Percentiles rank a stretch among this genome's conserved stretches.
phyloP scores from a whole-genome alignment of 163 green algal species.

The Scenedesmus sp. region DNA sequence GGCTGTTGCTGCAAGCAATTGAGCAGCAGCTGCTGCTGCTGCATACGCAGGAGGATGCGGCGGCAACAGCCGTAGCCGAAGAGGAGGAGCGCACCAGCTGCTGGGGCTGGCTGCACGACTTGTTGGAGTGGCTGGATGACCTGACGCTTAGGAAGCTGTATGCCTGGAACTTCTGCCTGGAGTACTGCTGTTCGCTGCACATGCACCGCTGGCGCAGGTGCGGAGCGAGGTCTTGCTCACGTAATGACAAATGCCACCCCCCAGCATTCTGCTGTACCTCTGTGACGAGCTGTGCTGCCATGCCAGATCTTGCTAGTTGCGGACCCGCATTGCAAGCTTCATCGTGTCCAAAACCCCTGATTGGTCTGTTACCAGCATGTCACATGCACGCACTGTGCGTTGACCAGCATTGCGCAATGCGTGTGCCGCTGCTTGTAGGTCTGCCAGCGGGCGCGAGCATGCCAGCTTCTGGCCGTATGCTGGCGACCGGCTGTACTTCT shows the following conservation, averaged over 20 bases:
- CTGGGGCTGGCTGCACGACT: not conserved
- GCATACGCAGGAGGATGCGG: not conserved
- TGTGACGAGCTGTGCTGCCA: too few species aligned
- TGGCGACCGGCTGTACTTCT: constrained; percentile 37
- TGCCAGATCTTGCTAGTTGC: too few species aligned
- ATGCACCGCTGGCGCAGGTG: constrained; percentile 6
- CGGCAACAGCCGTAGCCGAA: not conserved
- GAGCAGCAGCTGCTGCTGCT: too few species aligned
- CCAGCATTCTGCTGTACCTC: too few species aligned
- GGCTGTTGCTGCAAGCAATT: too few species aligned
- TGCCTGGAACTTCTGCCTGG: constrained; percentile 21
- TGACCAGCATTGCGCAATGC: too few species aligned
- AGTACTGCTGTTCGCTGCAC: constrained; percentile 1
- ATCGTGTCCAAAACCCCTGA: too few species aligned
- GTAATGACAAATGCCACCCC: too few species aligned
- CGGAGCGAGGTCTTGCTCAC: too few species aligned
- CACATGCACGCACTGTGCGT: not conserved
- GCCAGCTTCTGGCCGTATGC: constrained; percentile 35
- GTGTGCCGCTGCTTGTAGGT: not conserved
- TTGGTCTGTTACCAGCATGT: too few species aligned
- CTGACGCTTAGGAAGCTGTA: constrained; percentile 39
- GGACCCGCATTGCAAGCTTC: too few species aligned
- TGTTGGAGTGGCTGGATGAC: constrained; percentile 11
- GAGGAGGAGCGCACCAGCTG: not conserved
- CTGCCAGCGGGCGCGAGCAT: not conserved